phyloP scores from a whole-genome alignment of 148 eudicot species.

The Pharnaceum exiguum region DNA sequence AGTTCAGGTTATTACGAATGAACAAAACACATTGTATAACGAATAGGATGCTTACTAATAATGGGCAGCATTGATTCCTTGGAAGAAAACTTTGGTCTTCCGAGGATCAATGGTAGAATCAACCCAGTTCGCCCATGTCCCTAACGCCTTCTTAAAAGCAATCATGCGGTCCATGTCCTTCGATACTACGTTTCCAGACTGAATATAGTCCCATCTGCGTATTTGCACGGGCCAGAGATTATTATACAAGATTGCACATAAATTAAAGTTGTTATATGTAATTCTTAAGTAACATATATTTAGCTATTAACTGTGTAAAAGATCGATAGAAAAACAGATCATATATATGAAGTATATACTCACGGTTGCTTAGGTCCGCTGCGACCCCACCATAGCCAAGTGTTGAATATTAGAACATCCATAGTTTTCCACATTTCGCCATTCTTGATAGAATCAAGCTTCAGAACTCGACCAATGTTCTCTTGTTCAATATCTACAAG shows the following conservation, averaged over 20 bases:
- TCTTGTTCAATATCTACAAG: constrained; percentile 28
- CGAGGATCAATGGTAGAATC: constrained; percentile 34
- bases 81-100: constrained; percentile 30
- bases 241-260: no score
- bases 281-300: background rate
- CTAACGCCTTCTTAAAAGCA: constrained; percentile 39
- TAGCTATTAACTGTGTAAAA: background rate
- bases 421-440: constrained; percentile 29
- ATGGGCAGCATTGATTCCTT: constrained; percentile 28
- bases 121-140: constrained; percentile 64
- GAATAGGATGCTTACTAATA: constrained; percentile 14
- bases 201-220: constrained; percentile 50
- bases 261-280: no score
- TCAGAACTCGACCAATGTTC: constrained; percentile 21
- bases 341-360: background rate
- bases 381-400: constrained; percentile 40
- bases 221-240: background rate
- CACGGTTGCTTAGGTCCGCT: constrained; percentile 28
- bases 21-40: no score
- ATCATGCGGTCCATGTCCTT: constrained; percentile 55
- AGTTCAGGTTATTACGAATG: no score
- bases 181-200: constrained; percentile 24
- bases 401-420: constrained; percentile 34
- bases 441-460: constrained; percentile 23
- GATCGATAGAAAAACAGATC: background rate